Base-by-base conservation (phyloP, 192 early-diverging fungal genomes). In the Podila epicladia region DNA sequence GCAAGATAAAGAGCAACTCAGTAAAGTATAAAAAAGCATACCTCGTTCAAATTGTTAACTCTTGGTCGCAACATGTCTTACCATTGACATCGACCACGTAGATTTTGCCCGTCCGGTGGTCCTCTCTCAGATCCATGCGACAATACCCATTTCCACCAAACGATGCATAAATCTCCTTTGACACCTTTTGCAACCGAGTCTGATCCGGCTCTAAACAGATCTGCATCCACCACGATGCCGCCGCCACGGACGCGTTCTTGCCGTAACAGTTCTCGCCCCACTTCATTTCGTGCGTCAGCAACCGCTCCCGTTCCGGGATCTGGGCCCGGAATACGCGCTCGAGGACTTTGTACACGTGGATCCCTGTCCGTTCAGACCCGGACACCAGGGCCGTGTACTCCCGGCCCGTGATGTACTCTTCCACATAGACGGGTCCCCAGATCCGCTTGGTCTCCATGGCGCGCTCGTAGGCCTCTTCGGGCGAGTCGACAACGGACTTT, bases 51-150 rank as follows among this genome's bases (percentile, higher is more conserved):
- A 20, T 17, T 3, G 12, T 20, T 2, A 51, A 31, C 13, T n/a
- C 1, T 9, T 31, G 12, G 24, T n/a, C n/a, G n/a, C n/a, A n/a
- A n/a, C n/a, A n/a, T n/a, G n/a, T n/a, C 74, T 22, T 64, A 72
- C 76, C 76, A 68, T 79, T 79, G 29, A 79, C 76, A 49, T 78
- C 76, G 1, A 79, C 70, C 12, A 79, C 70, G 58, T 67, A 79
- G 11, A 79, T 65, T 11, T 72, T 45, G 33, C 64, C 68, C 2
- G 64, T 64, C 13, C 76, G 76, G 48, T 69, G 62, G 31, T 79
- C 76, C 65, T 79, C 76, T 22, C 76, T 29, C 20, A 79, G n/a
- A 51, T 79, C 76, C 76, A 79, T 79, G 22, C 76, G 65, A n/a
- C 76, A 79, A n/a, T 79, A 79, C 5, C 76, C 76, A 59, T 72